Evolutionary conservation across 192 early-diverging fungal genomes (phyloP).

Genomic region (Lunasporangiospora selenospora): DNA sequence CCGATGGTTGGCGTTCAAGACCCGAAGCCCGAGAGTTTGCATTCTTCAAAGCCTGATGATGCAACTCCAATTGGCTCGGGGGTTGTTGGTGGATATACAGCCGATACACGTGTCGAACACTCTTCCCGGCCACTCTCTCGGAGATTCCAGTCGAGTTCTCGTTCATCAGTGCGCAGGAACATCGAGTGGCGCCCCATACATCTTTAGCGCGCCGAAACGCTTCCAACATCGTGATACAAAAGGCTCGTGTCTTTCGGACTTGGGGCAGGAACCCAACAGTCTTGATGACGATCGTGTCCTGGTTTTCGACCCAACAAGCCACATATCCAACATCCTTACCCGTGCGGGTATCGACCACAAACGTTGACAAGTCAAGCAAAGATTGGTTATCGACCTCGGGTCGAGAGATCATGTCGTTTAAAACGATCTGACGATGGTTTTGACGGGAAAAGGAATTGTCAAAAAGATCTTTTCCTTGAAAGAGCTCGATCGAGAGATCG

Average conservation of each 20-base stretch:
- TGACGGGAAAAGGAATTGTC: conserved; percentile 14
- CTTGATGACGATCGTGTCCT: conserved; percentile 28
- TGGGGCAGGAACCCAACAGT: conserved; percentile 19
- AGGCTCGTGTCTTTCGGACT: conserved; percentile 19
- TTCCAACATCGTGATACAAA: conserved; percentile 14
- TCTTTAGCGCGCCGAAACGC: conserved; percentile 17
- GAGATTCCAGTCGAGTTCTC: conserved; percentile 2
- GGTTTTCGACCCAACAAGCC: conserved; percentile 27
- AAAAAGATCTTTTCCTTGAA: conserved; percentile 42
- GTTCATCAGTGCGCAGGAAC: conserved; percentile 30
- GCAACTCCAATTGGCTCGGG: background rate
- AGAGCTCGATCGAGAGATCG: conserved; percentile 22
- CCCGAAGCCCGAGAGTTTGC: background rate
- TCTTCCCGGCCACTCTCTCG: conserved; percentile 9
- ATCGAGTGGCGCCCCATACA: conserved; percentile 24
- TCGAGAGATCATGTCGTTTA: conserved; percentile 41
- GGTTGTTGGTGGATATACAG: conserved; percentile 23
- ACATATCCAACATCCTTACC: conserved; percentile 35
- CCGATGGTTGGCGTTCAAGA: background rate
- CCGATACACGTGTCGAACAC: conserved; percentile 27
- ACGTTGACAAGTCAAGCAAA: conserved; percentile 26
- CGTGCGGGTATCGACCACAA: conserved; percentile 11
- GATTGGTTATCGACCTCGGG: conserved; percentile 35
- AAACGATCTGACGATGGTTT: conserved; percentile 26
- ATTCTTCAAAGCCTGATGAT: background rate